Evolutionary conservation across 768 basidiomycete genomes (phyloP).

Genomic region (Gloeopeniophorella convolvens): DNA sequence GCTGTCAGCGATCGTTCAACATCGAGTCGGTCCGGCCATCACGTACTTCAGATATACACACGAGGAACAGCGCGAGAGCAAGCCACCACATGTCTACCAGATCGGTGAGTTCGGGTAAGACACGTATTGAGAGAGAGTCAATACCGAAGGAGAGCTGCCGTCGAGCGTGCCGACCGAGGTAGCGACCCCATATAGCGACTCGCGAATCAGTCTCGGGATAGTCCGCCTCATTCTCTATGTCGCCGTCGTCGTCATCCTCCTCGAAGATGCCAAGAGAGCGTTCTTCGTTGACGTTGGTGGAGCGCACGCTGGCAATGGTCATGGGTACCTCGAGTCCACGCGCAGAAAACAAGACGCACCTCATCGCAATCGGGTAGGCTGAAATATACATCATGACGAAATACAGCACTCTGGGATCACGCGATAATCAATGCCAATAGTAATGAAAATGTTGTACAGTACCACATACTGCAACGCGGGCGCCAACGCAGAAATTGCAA

Average conservation of each 20-base stretch:
- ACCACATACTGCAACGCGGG: conserved; percentile 76
- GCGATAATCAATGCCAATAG: not conserved
- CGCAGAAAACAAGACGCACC: no score
- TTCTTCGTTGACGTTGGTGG: conserved; percentile 47
- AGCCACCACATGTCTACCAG: conserved; percentile 42
- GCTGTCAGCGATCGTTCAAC: not conserved
- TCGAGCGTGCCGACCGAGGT: conserved; percentile 36
- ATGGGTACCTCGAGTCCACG: no score
- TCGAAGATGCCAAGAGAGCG: conserved; percentile 42
- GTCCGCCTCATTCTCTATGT: conserved; percentile 23
- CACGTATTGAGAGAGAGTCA: not conserved
- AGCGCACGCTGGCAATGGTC: conserved; percentile 33
- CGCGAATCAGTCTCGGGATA: conserved; percentile 21
- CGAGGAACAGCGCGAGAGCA: conserved; percentile 39
- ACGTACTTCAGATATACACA: conserved; percentile 41
- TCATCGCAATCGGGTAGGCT: conserved; percentile 71
- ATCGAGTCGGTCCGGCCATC: no score
- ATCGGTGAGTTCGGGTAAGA: no score
- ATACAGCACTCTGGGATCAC: conserved; percentile 59
- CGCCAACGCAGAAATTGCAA: conserved; percentile 62
- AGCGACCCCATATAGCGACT: conserved; percentile 32
- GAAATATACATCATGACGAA: conserved; percentile 88
- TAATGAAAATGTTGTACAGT: not conserved
- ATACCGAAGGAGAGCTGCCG: conserved; percentile 47
- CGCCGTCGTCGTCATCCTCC: conserved; percentile 27